Percentiles rank a stretch among this genome's conserved stretches.
These are phyloP conservation scores for Linum usitatissimum DNA, from an alignment of 345 rosid genomes.

Conservation along the genomic window DNA sequence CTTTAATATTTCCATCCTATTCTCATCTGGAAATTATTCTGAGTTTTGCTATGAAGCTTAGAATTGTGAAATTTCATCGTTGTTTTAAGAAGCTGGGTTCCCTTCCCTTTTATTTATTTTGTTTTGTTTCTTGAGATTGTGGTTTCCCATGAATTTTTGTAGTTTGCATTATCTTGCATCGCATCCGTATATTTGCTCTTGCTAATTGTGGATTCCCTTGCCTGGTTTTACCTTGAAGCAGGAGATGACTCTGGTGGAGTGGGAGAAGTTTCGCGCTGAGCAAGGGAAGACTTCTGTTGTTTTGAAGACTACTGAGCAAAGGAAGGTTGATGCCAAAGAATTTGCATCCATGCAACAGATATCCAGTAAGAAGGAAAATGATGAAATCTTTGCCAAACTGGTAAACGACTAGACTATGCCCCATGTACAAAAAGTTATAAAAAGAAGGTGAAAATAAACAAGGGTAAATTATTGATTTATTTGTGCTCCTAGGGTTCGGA, in stretches of 20 bases:
- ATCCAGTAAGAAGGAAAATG: slow-evolving; percentile 46
- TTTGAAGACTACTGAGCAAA: slow-evolving; percentile 49
- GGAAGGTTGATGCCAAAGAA: slow-evolving; percentile 45
- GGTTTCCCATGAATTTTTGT: too few species aligned
- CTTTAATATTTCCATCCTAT: too few species aligned
- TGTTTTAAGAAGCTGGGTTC: too few species aligned
- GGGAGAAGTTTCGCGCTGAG: slow-evolving; percentile 41
- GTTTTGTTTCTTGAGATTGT: too few species aligned
- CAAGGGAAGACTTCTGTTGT: slow-evolving; percentile 50
- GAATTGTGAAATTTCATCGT: too few species aligned
- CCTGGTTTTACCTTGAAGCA: background rate
- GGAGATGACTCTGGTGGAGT: slow-evolving; percentile 1
- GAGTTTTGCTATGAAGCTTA: too few species aligned
- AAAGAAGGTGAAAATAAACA: background rate
- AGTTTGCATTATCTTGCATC: too few species aligned
- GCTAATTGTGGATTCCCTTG: background rate
- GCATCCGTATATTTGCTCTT: too few species aligned
- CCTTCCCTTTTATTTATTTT: too few species aligned
- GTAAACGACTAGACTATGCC: background rate
- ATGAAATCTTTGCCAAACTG: slow-evolving; percentile 23
- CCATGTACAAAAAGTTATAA: background rate
- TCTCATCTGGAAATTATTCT: too few species aligned
- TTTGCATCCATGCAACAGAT: slow-evolving; percentile 65
- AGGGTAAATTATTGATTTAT: background rate
- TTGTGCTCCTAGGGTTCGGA: slow-evolving; percentile 40